A percentile compares a stretch with the other conserved stretches of the same genome.
These are phyloP conservation scores for Talaromyces verruculosus DNA, from an alignment of 2,329 filamentous ascomycete genomes.

Conservation along the genomic window DNA sequence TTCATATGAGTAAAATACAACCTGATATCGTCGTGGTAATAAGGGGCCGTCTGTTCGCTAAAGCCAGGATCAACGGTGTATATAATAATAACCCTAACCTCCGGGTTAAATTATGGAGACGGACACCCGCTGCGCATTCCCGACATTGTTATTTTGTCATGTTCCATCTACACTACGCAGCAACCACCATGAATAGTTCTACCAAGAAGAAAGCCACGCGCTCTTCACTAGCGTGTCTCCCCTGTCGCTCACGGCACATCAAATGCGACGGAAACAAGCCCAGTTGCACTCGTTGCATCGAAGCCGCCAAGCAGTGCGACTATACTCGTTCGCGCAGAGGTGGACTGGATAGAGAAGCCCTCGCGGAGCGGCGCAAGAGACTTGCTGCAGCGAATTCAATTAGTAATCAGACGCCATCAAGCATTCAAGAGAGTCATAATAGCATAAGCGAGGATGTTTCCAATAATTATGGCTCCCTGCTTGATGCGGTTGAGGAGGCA, in stretches of 20 bases:
- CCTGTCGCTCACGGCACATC: conserved; percentile 43
- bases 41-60: no score
- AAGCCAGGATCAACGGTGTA: no score
- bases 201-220: not conserved
- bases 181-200: not conserved
- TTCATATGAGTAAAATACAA: no score
- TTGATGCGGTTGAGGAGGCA: not conserved
- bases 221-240: conserved; percentile 31
- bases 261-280: conserved; percentile 51
- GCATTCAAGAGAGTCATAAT: not conserved
- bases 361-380: conserved; percentile 27
- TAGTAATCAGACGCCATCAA: not conserved
- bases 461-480: not conserved
- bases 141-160: not conserved
- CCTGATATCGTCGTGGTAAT: no score
- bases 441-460: not conserved
- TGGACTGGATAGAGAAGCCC: conserved; percentile 23
- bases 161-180: not conserved
- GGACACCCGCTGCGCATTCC: not conserved
- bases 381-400: conserved; percentile 12
- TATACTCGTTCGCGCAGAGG: conserved; percentile 53
- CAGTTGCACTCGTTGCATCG: conserved; percentile 44
- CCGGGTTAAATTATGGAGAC: not conserved
- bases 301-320: conserved; percentile 46
- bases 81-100: no score